Conservation (phyloP, 495 filamentous ascomycete species). For the Endocarpon pusillum region DNA sequence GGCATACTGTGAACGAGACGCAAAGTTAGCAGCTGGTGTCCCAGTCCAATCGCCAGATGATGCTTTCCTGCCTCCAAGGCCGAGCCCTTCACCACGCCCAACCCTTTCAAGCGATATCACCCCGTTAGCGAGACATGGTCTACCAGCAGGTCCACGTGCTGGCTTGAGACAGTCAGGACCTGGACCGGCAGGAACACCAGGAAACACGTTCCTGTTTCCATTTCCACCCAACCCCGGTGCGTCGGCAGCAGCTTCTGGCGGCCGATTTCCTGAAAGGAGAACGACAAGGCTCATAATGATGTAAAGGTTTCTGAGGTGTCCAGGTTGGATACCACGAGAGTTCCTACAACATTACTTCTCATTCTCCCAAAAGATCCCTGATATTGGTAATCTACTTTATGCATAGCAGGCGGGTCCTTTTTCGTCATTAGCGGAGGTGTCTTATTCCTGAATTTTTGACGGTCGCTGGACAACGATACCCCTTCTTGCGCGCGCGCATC, state of each 20-base stretch:
- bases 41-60: constrained; percentile 19
- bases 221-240: constrained; percentile 18
- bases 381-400: not conserved
- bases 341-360: not conserved
- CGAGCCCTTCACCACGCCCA: constrained; percentile 13
- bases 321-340: not conserved
- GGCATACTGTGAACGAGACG: constrained; percentile 75
- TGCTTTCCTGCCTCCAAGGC: constrained; percentile 11
- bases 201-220: too few relatives aligned
- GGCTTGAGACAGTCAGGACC: constrained; percentile 18
- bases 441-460: not conserved
- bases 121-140: constrained; percentile 3
- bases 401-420: constrained; percentile 1
- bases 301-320: constrained; percentile 20
- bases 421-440: too few relatives aligned
- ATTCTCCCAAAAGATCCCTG: not conserved
- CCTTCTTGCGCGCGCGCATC: not conserved
- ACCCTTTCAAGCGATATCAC: constrained; percentile 13
- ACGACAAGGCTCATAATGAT: constrained; percentile 83
- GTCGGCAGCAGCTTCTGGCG: constrained; percentile 14
- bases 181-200: constrained; percentile 23
- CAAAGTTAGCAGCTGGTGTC: constrained; percentile 25
- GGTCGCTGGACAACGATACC: not conserved
- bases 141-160: constrained; percentile 18
- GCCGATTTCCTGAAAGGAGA: constrained; percentile 48